These are phyloP conservation scores for Drosera spatulata DNA, from an alignment of 179 eudicot species.

Conservation along the genomic window DNA sequence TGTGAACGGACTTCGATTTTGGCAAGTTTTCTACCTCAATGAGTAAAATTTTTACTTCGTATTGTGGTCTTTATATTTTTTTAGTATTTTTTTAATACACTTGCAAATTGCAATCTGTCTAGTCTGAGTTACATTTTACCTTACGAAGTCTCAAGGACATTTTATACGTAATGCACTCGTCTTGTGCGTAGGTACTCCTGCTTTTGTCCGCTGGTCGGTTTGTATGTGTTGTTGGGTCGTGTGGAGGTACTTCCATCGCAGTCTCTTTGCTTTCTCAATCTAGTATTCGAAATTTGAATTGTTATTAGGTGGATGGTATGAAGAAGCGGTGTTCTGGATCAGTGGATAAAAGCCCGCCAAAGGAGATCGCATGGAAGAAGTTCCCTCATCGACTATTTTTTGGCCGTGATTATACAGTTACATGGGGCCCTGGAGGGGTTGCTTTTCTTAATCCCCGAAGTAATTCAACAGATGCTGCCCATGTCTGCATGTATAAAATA, in stretches of 20 bases:
- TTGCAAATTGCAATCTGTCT: no score
- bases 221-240: background rate
- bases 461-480: slow-evolving; percentile 35
- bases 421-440: slow-evolving; percentile 97
- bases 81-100: no score
- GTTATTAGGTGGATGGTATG: slow-evolving; percentile 86
- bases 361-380: slow-evolving; percentile 56
- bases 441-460: slow-evolving; percentile 88
- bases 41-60: no score
- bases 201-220: no score
- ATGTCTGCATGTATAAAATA: slow-evolving; percentile 62
- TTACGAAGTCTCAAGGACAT: no score
- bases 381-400: slow-evolving; percentile 80
- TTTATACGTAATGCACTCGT: no score
- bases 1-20: no score
- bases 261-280: background rate
- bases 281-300: slow-evolving; percentile 6
- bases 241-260: background rate
- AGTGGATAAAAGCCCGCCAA: slow-evolving; percentile 71
- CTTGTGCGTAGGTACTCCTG: no score
- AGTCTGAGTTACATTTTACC: no score
- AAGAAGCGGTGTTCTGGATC: slow-evolving; percentile 60
- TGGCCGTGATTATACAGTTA: slow-evolving; percentile 44
- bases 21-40: no score
- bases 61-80: no score